phyloP scores from a whole-genome alignment of 2,329 filamentous ascomycete species.

The Lachnellula hyalina region DNA sequence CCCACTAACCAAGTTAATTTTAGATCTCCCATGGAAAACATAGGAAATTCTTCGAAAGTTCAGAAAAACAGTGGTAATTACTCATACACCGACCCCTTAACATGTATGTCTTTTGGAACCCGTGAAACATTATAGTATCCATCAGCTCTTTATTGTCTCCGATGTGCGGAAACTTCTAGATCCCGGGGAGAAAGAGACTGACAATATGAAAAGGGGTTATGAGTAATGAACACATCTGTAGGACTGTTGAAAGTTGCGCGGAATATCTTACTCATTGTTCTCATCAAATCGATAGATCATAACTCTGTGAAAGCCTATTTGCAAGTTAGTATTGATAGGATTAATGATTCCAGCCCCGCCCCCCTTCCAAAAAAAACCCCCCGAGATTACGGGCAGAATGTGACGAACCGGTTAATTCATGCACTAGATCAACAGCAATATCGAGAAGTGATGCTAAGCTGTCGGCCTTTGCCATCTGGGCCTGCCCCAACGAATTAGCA shows the following conservation, averaged over 20 bases:
- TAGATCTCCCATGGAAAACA: background rate
- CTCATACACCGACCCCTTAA: too few relatives aligned
- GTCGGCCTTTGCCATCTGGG: slow-evolving; percentile 14
- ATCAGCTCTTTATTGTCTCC: too few relatives aligned
- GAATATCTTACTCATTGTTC: slow-evolving; percentile 8
- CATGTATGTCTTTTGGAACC: too few relatives aligned
- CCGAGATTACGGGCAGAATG: slow-evolving; percentile 7
- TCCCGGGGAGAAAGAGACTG: too few relatives aligned
- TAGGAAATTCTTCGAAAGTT: too few relatives aligned
- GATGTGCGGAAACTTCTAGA: too few relatives aligned
- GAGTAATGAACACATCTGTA: too few relatives aligned
- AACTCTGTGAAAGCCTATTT: background rate
- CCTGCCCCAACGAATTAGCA: slow-evolving; percentile 1
- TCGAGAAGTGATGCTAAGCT: slow-evolving; percentile 14
- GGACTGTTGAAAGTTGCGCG: background rate
- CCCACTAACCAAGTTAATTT: slow-evolving; percentile 2
- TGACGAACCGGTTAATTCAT: slow-evolving; percentile 20
- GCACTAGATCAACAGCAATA: slow-evolving; percentile 20
- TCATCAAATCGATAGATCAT: slow-evolving; percentile 18
- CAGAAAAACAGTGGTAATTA: background rate
- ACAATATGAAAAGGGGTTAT: too few relatives aligned
- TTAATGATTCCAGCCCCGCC: background rate
- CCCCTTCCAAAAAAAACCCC: too few relatives aligned
- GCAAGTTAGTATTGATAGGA: background rate
- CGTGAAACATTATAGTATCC: too few relatives aligned